Evolutionary conservation across 2,329 filamentous ascomycete species (phyloP).

Genomic region (Knufia petricola): DNA sequence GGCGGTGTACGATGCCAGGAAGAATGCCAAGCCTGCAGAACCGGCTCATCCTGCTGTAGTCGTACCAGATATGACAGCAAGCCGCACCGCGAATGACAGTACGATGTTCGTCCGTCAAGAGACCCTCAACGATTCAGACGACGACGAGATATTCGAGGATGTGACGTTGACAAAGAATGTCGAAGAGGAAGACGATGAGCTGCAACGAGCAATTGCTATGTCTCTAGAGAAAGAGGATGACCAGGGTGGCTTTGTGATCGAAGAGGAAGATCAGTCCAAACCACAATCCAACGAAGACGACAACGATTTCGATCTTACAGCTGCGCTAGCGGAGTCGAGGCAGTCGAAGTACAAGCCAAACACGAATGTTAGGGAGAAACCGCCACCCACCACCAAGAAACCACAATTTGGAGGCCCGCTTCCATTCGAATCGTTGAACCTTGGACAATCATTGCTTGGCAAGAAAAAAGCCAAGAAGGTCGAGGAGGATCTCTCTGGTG

Average conservation of each 20-base stretch:
- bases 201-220: conserved; percentile 73
- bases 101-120: conserved; percentile 45
- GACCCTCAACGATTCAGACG: conserved; percentile 31
- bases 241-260: conserved; percentile 39
- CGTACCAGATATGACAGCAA: not conserved
- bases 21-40: too few relatives aligned
- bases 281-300: conserved; percentile 51
- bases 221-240: conserved; percentile 53
- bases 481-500: conserved; percentile 50
- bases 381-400: conserved; percentile 22
- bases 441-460: conserved; percentile 52
- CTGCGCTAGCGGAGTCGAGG: conserved; percentile 63
- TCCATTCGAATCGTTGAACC: conserved; percentile 72
- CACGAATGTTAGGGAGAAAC: conserved; percentile 42
- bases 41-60: too few relatives aligned
- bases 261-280: conserved; percentile 33
- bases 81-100: conserved; percentile 30
- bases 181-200: conserved; percentile 57
- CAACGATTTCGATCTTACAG: conserved; percentile 66
- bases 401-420: conserved; percentile 62
- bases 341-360: conserved; percentile 42
- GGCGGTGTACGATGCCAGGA: conserved; percentile 38
- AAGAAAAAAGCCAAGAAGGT: conserved; percentile 45
- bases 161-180: conserved; percentile 28
- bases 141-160: conserved; percentile 50